Conservation (phyloP, 1,284 basidiomycete genomes). For the Tilletia walkeri region DNA sequence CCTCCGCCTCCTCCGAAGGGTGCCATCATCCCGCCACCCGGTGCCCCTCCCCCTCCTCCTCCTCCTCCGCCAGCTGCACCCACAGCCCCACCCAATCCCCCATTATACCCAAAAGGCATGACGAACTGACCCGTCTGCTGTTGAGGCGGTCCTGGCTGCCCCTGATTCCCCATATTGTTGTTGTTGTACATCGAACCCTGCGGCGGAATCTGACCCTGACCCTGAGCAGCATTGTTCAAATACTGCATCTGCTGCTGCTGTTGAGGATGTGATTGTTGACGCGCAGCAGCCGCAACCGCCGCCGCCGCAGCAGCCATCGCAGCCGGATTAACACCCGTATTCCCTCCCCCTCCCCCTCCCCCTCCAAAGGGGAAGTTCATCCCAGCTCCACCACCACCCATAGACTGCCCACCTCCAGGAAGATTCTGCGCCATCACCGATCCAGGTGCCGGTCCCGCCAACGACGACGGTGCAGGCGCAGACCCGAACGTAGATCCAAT, state of each 20-base stretch:
- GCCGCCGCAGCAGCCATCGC: too few species aligned
- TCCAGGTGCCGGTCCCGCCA: not conserved
- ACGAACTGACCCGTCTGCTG: not conserved
- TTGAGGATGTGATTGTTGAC: not conserved
- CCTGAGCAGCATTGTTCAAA: too few species aligned
- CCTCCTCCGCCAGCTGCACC: too few species aligned
- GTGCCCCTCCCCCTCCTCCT: not conserved
- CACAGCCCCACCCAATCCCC: too few species aligned
- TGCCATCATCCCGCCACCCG: not conserved
- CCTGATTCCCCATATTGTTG: not conserved
- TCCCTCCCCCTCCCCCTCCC: too few species aligned
- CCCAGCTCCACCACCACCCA: not conserved
- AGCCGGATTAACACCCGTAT: too few species aligned
- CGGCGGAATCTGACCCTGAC: not conserved
- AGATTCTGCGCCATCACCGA: too few species aligned
- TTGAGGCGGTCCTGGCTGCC: not conserved
- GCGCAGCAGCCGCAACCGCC: not conserved
- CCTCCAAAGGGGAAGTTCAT: not conserved
- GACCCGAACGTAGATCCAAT: conserved; percentile 2
- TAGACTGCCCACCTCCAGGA: too few species aligned
- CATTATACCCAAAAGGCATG: not conserved
- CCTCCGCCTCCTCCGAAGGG: not conserved
- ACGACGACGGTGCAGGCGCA: not conserved
- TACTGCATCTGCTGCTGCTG: too few species aligned
- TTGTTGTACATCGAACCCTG: too few species aligned